A percentile compares a stretch with the other conserved stretches of the same genome.
Evolutionary conservation across 225 moss, liverwort and hornwort genomes (phyloP).

Genomic region (Bryum argenteum): DNA sequence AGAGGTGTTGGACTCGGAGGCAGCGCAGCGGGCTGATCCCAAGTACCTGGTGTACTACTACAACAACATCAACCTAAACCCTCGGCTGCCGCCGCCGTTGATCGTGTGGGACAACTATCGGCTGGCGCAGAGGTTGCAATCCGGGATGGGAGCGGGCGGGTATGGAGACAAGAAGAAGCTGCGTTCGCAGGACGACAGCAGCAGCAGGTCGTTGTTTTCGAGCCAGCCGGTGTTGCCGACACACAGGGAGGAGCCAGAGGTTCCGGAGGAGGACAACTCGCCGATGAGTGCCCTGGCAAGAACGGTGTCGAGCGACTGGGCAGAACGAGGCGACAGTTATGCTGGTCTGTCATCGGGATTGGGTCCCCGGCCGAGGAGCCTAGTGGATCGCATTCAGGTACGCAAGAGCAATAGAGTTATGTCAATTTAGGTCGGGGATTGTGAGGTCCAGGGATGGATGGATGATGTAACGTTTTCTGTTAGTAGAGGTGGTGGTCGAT

Average conservation of each 20-base stretch:
- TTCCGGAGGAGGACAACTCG: slow-evolving; percentile 78
- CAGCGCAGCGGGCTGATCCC: slow-evolving; percentile 91
- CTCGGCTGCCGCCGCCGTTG: slow-evolving; percentile 81
- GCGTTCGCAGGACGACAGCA: slow-evolving; percentile 89
- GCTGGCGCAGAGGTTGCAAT: slow-evolving; percentile 78
- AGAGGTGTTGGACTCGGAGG: slow-evolving; percentile 68
- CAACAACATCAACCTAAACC: slow-evolving; percentile 85
- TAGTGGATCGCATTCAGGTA: slow-evolving; percentile 98
- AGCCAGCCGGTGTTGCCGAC: slow-evolving; percentile 90
- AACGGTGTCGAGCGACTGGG: slow-evolving; percentile 76
- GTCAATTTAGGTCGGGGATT: not conserved
- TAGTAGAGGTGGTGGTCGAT: no score
- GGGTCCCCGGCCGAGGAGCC: slow-evolving; percentile 89
- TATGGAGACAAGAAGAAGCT: slow-evolving; percentile 85
- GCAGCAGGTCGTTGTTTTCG: slow-evolving; percentile 94
- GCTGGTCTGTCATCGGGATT: slow-evolving; percentile 66
- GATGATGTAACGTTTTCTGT: no score
- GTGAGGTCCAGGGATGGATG: no score
- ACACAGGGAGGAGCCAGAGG: slow-evolving; percentile 93
- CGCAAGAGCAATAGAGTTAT: not conserved
- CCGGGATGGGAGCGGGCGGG: slow-evolving; percentile 77
- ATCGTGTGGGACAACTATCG: slow-evolving; percentile 92
- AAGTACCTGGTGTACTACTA: slow-evolving; percentile 88
- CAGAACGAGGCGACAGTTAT: slow-evolving; percentile 67
- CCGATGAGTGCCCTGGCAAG: slow-evolving; percentile 65